Percentiles rank a stretch among this genome's conserved stretches.
These are phyloP conservation scores for Trichoderma koningii DNA, from an alignment of 2,329 filamentous ascomycete genomes.

Conservation along the genomic window DNA sequence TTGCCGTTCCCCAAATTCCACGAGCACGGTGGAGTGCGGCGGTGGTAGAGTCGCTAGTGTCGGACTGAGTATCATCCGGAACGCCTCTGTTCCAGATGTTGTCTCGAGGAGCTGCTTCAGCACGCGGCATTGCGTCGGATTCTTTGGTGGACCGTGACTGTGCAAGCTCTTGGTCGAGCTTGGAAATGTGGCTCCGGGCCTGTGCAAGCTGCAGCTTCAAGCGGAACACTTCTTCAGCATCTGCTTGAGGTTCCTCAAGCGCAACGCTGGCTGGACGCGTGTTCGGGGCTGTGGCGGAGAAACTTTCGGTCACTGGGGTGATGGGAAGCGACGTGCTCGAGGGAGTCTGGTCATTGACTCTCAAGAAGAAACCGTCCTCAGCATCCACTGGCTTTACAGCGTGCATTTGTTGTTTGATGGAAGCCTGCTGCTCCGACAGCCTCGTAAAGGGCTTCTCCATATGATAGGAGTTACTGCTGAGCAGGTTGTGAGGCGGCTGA, in stretches of 20 bases:
- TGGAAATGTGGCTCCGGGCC: slow-evolving; percentile 69
- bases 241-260: slow-evolving; percentile 45
- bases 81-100: slow-evolving; percentile 51
- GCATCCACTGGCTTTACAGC: slow-evolving; percentile 47
- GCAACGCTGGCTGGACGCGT: slow-evolving; percentile 56
- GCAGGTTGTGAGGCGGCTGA: slow-evolving; percentile 50
- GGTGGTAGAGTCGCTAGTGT: slow-evolving; percentile 58
- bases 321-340: slow-evolving; percentile 63
- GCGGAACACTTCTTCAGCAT: slow-evolving; percentile 63
- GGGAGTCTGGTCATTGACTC: slow-evolving; percentile 50
- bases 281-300: slow-evolving; percentile 51
- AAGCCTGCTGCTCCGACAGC: slow-evolving; percentile 69
- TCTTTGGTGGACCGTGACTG: slow-evolving; percentile 65
- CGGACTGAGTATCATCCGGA: slow-evolving; percentile 58
- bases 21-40: slow-evolving; percentile 56
- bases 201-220: slow-evolving; percentile 72
- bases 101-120: slow-evolving; percentile 40
- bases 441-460: slow-evolving; percentile 75
- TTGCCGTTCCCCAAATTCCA: slow-evolving; percentile 58
- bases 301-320: slow-evolving; percentile 61
- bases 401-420: slow-evolving; percentile 61
- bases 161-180: slow-evolving; percentile 70
- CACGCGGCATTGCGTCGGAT: slow-evolving; percentile 33
- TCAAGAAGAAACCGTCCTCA: slow-evolving; percentile 41
- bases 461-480: slow-evolving; percentile 47